Percentiles rank a stretch among this genome's conserved stretches.
phyloP scores from a whole-genome alignment of 768 basidiomycete species.

The Pleurotus sapidus region DNA sequence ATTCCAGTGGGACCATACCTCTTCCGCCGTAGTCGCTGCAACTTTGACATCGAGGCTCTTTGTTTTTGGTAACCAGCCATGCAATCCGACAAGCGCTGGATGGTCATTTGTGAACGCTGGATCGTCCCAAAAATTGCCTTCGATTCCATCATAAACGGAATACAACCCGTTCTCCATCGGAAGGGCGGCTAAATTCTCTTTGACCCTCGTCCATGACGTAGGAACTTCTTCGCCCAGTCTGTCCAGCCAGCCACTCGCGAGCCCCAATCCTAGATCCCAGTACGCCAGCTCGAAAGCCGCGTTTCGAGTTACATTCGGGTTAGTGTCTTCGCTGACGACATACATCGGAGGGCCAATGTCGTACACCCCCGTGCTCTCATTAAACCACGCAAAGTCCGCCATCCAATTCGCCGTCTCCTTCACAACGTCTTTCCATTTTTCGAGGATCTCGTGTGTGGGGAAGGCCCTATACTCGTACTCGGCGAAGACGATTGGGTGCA shows the following conservation, averaged over 20 bases:
- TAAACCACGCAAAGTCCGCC: conserved; percentile 53
- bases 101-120: conserved; percentile 53
- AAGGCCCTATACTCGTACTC: conserved; percentile 52
- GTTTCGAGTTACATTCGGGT: conserved; percentile 50
- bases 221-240: conserved; percentile 39
- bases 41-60: conserved; percentile 42
- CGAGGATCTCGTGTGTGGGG: conserved; percentile 33
- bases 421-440: conserved; percentile 50
- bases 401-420: conserved; percentile 58
- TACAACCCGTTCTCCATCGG: conserved; percentile 51
- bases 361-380: conserved; percentile 41
- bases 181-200: conserved; percentile 43
- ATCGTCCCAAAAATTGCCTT: conserved; percentile 49
- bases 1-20: conserved; percentile 55
- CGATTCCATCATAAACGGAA: conserved; percentile 54
- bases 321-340: conserved; percentile 54
- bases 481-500: conserved; percentile 57
- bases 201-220: conserved; percentile 41
- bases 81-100: conserved; percentile 51
- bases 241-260: conserved; percentile 49
- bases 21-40: conserved; percentile 49
- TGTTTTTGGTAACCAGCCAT: conserved; percentile 57
- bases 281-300: conserved; percentile 60
- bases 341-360: conserved; percentile 65
- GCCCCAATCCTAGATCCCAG: conserved; percentile 48